These are phyloP conservation scores for Pseudognaphalium luteoalbum DNA, from an alignment of 129 eudicot species.

Conservation along the genomic window DNA sequence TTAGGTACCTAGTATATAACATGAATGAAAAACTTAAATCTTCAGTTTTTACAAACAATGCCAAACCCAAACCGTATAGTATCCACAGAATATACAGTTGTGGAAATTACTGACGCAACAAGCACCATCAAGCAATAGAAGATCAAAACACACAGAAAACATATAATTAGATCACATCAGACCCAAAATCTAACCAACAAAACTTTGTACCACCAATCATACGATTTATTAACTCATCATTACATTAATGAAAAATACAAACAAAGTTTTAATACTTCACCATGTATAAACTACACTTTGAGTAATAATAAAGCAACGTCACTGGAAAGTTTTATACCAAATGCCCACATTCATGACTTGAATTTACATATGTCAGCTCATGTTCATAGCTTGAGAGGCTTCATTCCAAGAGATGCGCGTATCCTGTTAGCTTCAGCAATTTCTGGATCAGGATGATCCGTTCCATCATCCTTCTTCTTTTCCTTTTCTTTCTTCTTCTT, in stretches of 20 bases:
- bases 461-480: conserved; percentile 79
- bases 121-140: not conserved
- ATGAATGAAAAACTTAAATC: too few species aligned
- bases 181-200: not conserved
- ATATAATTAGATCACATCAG: too few species aligned
- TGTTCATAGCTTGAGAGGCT: conserved; percentile 45
- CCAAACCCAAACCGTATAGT: not conserved
- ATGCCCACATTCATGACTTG: not conserved
- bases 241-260: not conserved
- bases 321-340: not conserved
- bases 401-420: conserved; percentile 76
- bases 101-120: not conserved
- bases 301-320: not conserved
- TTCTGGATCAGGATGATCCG: conserved; percentile 96
- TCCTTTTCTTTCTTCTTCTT: conserved; percentile 81
- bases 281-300: not conserved
- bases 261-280: not conserved
- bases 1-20: too few species aligned
- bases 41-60: not conserved
- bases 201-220: not conserved
- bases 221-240: not conserved
- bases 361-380: conserved; percentile 7
- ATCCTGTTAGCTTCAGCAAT: conserved; percentile 86
- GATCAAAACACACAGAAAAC: not conserved
- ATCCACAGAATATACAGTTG: not conserved